A percentile compares a stretch with the other conserved stretches of the same genome.
These are phyloP conservation scores for Sporothrix globosa DNA, from an alignment of 2,329 filamentous ascomycete species.

Conservation along the genomic window DNA sequence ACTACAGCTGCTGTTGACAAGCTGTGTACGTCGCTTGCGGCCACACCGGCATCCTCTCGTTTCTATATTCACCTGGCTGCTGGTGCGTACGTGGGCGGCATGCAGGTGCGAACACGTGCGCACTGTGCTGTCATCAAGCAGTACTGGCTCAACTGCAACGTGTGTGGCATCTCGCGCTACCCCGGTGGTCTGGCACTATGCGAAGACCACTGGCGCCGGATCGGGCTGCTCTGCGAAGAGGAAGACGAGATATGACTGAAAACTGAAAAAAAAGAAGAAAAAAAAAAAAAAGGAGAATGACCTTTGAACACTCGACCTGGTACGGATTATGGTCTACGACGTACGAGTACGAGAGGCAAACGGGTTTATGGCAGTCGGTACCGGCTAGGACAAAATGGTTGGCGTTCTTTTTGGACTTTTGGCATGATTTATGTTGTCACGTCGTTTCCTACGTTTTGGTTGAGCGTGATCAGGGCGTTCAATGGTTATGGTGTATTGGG, in stretches of 20 bases:
- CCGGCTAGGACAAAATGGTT: neutral
- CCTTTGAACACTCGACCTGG: neutral
- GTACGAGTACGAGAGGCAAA: neutral
- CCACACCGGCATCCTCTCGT: conserved; percentile 42
- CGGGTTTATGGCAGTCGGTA: neutral
- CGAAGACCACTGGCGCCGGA: conserved; percentile 32
- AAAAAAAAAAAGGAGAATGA: too few species aligned
- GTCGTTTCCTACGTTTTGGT: neutral
- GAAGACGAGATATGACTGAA: neutral
- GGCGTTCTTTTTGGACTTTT: neutral
- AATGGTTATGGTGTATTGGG: neutral
- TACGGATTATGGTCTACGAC: too few species aligned
- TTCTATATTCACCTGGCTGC: conserved; percentile 49
- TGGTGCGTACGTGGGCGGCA: conserved; percentile 45
- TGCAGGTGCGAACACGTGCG: conserved; percentile 41
- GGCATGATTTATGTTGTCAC: neutral
- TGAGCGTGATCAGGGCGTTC: neutral
- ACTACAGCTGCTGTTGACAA: conserved; percentile 43
- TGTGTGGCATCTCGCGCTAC: conserved; percentile 47
- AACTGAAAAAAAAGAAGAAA: too few species aligned
- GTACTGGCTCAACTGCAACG: conserved; percentile 47
- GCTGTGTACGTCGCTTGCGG: conserved; percentile 44
- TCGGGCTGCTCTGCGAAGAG: conserved; percentile 23
- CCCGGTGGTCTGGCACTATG: conserved; percentile 33
- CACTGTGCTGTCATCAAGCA: conserved; percentile 45